phyloP scores from a whole-genome alignment of 2,329 filamentous ascomycete genomes.

The Xylaria sp. region DNA sequence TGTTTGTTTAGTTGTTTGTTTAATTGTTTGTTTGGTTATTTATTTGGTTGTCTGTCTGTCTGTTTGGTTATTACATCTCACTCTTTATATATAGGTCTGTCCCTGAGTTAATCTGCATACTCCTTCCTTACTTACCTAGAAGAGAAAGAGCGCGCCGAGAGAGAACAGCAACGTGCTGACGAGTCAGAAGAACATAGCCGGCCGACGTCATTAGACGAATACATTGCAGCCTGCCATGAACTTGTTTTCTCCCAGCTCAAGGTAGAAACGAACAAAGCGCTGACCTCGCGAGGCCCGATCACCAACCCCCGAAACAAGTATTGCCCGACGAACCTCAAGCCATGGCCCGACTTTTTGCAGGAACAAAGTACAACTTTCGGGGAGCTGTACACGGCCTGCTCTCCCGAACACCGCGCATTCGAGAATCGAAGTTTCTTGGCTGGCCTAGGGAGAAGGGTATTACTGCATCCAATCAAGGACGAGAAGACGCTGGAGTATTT shows the following conservation, averaged over 20 bases:
- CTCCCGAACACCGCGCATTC: slow-evolving; percentile 43
- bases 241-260: slow-evolving; percentile 44
- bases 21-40: too few relatives aligned
- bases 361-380: slow-evolving; percentile 42
- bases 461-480: slow-evolving; percentile 36
- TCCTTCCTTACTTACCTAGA: too few relatives aligned
- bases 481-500: slow-evolving; percentile 51
- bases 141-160: too few relatives aligned
- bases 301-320: slow-evolving; percentile 49
- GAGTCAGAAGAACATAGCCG: slow-evolving; percentile 41
- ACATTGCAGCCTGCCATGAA: slow-evolving; percentile 49
- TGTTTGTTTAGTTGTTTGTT: too few relatives aligned
- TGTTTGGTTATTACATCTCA: too few relatives aligned
- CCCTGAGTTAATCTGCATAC: too few relatives aligned
- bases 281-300: slow-evolving; percentile 46
- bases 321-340: slow-evolving; percentile 47
- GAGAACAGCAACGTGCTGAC: slow-evolving; percentile 13
- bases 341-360: slow-evolving; percentile 49
- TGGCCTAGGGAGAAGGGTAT: slow-evolving; percentile 43
- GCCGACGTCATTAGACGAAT: slow-evolving; percentile 48
- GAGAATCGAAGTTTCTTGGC: slow-evolving; percentile 44
- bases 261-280: slow-evolving; percentile 42
- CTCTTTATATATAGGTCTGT: too few relatives aligned
- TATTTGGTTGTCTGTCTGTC: too few relatives aligned
- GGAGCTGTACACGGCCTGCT: slow-evolving; percentile 40